Conservation (phyloP, 805 yeast species). For the Ogataea parapolymorpha region DNA sequence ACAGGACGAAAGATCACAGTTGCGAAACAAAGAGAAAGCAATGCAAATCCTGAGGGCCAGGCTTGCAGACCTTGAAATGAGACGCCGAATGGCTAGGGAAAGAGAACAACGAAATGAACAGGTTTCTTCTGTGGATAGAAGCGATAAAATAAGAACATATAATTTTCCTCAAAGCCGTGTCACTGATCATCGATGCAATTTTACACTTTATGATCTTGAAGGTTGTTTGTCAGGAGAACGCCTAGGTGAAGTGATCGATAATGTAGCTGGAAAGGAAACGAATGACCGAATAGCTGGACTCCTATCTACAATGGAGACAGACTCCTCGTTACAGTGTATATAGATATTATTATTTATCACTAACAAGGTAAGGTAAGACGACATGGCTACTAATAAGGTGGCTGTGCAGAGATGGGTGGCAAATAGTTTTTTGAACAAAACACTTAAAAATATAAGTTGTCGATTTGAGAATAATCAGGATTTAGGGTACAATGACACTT, state of each 20-base stretch:
- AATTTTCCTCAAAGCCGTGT: conserved; percentile 90
- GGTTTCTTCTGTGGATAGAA: conserved; percentile 83
- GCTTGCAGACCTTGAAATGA: conserved; percentile 75
- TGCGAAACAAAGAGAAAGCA: conserved; percentile 90
- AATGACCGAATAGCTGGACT: conserved; percentile 42
- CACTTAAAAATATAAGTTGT: not conserved
- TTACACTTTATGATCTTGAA: conserved; percentile 69
- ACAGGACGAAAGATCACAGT: conserved; percentile 96
- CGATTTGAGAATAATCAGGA: not conserved
- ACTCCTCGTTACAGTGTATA: not conserved
- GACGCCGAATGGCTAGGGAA: conserved; percentile 61
- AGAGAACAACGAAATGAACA: conserved; percentile 70
- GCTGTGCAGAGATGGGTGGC: conserved; percentile 7
- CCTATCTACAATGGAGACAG: conserved; percentile 21
- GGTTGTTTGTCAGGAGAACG: conserved; percentile 61
- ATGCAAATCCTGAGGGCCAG: conserved; percentile 77
- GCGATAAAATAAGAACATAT: conserved; percentile 92
- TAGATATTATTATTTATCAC: not conserved
- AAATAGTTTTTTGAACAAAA: not conserved
- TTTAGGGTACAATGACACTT: conserved; percentile 24
- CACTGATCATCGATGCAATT: conserved; percentile 91
- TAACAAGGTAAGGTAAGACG: too few species aligned
- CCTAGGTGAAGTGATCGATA: conserved; percentile 54
- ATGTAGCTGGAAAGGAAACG: conserved; percentile 45
- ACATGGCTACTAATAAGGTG: too few species aligned